phyloP scores from a whole-genome alignment of 306 rosid species.

The Castanospermum australe region DNA sequence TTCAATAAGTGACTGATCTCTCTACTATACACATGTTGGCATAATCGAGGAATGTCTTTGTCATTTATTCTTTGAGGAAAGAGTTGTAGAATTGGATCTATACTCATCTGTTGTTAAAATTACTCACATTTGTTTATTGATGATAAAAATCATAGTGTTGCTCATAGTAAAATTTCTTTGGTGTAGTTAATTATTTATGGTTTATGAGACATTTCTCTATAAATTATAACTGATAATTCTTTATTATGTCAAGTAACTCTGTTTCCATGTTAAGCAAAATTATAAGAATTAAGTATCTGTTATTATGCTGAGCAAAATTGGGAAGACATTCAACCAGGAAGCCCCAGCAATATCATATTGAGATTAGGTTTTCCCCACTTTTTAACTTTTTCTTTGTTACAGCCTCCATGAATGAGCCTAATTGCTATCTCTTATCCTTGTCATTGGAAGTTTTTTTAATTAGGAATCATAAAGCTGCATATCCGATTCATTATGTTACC shows the following conservation, averaged over 20 bases:
- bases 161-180: background rate
- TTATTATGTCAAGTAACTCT: background rate
- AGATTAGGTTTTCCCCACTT: background rate
- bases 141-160: slow-evolving; percentile 37
- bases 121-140: slow-evolving; percentile 58
- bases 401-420: background rate
- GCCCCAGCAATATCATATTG: background rate
- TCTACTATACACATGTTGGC: slow-evolving; percentile 46
- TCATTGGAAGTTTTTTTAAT: too few relatives aligned
- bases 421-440: too few relatives aligned
- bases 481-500: too few relatives aligned
- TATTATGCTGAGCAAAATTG: background rate
- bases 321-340: background rate
- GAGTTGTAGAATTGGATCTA: slow-evolving; percentile 55
- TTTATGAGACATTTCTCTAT: background rate
- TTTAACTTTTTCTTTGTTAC: too few relatives aligned
- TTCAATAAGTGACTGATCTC: slow-evolving; percentile 59
- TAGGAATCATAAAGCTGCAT: too few relatives aligned
- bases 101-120: slow-evolving; percentile 45
- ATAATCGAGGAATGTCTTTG: slow-evolving; percentile 45
- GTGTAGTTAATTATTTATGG: background rate
- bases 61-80: slow-evolving; percentile 60
- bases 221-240: background rate
- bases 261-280: background rate
- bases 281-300: background rate